Base-by-base conservation (phyloP, 306 rosid genomes). In the Quercus engelmannii region DNA sequence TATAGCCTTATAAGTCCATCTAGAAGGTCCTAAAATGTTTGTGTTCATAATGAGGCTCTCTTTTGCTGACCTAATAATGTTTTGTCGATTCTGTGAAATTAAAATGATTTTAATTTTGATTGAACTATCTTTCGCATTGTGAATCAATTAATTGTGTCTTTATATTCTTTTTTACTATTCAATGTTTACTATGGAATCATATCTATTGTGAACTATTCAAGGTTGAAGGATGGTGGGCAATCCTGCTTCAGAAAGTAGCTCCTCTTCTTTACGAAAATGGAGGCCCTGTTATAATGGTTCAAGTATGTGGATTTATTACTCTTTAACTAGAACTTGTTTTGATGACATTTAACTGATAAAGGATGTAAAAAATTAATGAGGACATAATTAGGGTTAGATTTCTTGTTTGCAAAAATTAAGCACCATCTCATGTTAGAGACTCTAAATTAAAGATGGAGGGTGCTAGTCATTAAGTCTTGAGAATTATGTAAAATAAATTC, bases 181-280 rank as follows among this genome's bases (percentile, higher is more conserved):
- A 12, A 63, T 61, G 19, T 63, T 72, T 76, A 52, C 74, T 74
- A 71, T 78, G 62, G 28, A 43, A 78, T 79, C 75, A 81, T 30
- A 54, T 75, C 64, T 76, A 57, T 61, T 49, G 31, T 79, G 78
- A 74, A 70, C 69, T 57, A 21, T 83, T 85, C 54, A 83, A 94
- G 98, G 99, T 94, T 77, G 95, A 90, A 52, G 84, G 81, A 86
- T 94, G 99, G 99, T 94, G 99, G 99, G 87, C 85, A 69, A 76
- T 62, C 77, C 79, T 94, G 78, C 97, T 94, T 86, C 99, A 95
- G 15, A 91, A 81, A 77, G 74, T 94, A 74, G 84, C 87, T 81
- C 94, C 99, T 55, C 88, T 90, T 75, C 91, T 92, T 57, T 92
- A 92, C 74, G 86, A 71, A 72, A 94, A 88, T 55, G 96, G 97